These are phyloP conservation scores for Fusarium gaditjirri DNA, from an alignment of 2,329 filamentous ascomycete species.

Conservation along the genomic window DNA sequence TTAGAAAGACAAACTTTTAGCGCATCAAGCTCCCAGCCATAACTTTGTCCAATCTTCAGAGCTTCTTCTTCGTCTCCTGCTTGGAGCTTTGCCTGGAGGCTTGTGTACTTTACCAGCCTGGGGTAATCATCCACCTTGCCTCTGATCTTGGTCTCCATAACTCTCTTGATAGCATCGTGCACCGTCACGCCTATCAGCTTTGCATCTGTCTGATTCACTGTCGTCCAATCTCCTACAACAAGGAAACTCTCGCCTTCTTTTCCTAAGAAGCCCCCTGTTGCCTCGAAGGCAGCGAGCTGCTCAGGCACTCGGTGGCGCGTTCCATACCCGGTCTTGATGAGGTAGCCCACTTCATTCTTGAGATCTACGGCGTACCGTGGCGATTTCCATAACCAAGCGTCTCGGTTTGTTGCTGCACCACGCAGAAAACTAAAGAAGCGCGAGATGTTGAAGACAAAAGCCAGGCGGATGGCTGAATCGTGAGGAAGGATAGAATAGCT, in stretches of 20 bases:
- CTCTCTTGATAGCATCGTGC: conserved; percentile 54
- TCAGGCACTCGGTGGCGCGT: conserved; percentile 60
- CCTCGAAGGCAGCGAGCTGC: conserved; percentile 57
- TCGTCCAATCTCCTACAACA: conserved; percentile 63
- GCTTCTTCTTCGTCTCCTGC: conserved; percentile 53
- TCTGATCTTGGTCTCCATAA: conserved; percentile 48
- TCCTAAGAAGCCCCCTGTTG: conserved; percentile 48
- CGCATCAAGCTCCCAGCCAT: conserved; percentile 62
- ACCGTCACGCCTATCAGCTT: conserved; percentile 49
- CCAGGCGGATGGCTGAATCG: conserved; percentile 49
- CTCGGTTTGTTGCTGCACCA: conserved; percentile 45
- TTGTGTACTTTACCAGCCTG: conserved; percentile 55
- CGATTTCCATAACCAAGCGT: conserved; percentile 54
- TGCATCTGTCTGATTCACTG: conserved; percentile 48
- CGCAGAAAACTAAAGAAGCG: conserved; percentile 49
- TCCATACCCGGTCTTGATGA: conserved; percentile 68
- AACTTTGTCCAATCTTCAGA: conserved; percentile 49
- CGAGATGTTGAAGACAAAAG: conserved; percentile 48
- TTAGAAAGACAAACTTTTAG: conserved; percentile 55
- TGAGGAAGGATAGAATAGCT: conserved; percentile 48
- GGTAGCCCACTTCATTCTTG: conserved; percentile 59
- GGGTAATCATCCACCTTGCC: conserved; percentile 44
- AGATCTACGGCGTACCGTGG: conserved; percentile 57
- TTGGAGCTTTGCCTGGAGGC: conserved; percentile 52
- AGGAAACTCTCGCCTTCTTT: conserved; percentile 56